Evolutionary conservation across 176 grass and related monocot species (phyloP).

Genomic region (Aegilops tauschii): DNA sequence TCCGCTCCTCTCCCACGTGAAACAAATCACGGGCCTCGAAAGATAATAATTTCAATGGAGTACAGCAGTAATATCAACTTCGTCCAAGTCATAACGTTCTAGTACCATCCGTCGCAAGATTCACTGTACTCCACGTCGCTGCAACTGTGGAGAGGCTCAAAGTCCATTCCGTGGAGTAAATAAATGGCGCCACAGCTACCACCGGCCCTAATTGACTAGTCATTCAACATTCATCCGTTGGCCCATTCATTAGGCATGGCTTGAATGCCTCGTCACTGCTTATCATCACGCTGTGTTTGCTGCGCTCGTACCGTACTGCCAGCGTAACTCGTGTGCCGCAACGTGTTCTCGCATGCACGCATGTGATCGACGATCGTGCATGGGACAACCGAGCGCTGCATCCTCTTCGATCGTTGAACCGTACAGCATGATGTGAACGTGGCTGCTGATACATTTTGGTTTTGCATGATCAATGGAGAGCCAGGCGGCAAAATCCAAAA

Average conservation of each 20-base stretch:
- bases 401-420: too few relatives aligned
- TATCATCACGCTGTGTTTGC: not conserved
- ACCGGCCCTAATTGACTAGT: not conserved
- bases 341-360: not conserved
- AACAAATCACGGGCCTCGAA: not conserved
- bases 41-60: not conserved
- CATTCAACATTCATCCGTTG: not conserved
- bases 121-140: not conserved
- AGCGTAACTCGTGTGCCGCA: not conserved
- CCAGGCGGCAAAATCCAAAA: too few relatives aligned
- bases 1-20: conserved; percentile 21
- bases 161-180: not conserved
- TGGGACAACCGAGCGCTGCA: too few relatives aligned
- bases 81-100: not conserved
- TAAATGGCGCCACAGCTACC: not conserved
- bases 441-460: too few relatives aligned
- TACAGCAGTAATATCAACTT: not conserved
- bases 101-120: not conserved
- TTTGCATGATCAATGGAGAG: too few relatives aligned
- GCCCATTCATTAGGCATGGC: not conserved
- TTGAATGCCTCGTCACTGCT: not conserved
- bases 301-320: not conserved
- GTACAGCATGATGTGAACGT: too few relatives aligned
- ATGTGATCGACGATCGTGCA: not conserved
- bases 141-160: too few relatives aligned